Percentiles rank a stretch among this genome's conserved stretches.
phyloP scores from a whole-genome alignment of 139 green algal species.

The Coelastrella sp. region DNA sequence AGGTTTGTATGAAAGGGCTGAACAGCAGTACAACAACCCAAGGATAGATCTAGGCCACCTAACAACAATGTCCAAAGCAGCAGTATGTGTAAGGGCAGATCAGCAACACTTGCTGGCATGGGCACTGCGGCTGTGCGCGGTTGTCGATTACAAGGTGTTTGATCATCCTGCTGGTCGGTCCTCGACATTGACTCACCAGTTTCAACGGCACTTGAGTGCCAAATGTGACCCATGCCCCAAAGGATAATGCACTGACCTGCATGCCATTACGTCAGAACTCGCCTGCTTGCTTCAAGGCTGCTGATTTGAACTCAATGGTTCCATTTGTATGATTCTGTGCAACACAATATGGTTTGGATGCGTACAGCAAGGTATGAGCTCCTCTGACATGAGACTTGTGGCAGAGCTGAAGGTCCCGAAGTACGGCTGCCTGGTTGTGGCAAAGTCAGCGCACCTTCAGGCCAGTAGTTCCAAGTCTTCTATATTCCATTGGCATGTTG shows the following conservation, averaged over 20 bases:
- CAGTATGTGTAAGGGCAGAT: not conserved
- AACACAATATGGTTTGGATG: too few species aligned
- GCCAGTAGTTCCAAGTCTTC: not conserved
- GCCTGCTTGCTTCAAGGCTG: not conserved
- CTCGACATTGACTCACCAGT: not conserved
- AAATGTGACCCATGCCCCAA: constrained; percentile 81
- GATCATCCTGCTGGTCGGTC: not conserved
- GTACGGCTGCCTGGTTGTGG: not conserved
- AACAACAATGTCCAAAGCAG: too few species aligned
- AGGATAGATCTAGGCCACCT: too few species aligned
- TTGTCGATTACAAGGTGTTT: not conserved
- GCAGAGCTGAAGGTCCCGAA: not conserved
- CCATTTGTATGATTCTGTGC: not conserved
- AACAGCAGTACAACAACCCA: too few species aligned
- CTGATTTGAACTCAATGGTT: not conserved
- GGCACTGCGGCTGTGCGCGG: too few species aligned
- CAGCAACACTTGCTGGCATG: too few species aligned
- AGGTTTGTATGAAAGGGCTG: too few species aligned
- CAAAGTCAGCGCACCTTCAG: not conserved
- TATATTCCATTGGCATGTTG: not conserved
- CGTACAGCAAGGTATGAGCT: not conserved
- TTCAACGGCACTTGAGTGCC: constrained; percentile 53
- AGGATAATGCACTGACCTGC: constrained; percentile 76
- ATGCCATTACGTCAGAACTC: too few species aligned
- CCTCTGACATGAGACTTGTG: not conserved